These are phyloP conservation scores for Flaveria brownii DNA, from an alignment of 129 eudicot genomes.

Conservation along the genomic window DNA sequence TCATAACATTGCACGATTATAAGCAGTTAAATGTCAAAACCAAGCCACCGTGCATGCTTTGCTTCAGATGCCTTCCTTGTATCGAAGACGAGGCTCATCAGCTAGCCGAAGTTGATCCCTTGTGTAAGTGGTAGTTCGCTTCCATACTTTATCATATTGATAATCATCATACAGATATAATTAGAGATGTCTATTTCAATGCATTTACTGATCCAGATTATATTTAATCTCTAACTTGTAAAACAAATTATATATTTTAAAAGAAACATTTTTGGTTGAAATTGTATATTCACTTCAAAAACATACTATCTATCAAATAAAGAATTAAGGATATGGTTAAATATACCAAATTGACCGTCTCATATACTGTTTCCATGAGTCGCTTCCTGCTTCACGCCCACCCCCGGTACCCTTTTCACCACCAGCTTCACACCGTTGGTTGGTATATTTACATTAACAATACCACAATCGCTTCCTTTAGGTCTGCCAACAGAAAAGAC, in stretches of 20 bases:
- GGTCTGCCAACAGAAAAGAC: slow-evolving; percentile 53
- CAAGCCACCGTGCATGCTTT: too few species aligned
- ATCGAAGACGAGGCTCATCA: background rate
- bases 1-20: too few species aligned
- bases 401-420: slow-evolving; percentile 98
- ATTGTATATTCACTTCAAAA: slow-evolving; percentile 9
- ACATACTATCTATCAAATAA: background rate
- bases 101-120: slow-evolving; percentile 89
- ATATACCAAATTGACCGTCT: slow-evolving; percentile 90
- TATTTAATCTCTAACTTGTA: too few species aligned
- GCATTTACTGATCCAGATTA: too few species aligned
- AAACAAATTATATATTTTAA: background rate
- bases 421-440: slow-evolving; percentile 96
- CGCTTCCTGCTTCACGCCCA: slow-evolving; percentile 98
- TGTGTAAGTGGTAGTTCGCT: slow-evolving; percentile 89
- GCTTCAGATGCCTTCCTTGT: background rate
- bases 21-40: too few species aligned
- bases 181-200: background rate
- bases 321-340: slow-evolving; percentile 15
- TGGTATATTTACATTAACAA: slow-evolving; percentile 90
- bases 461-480: slow-evolving; percentile 93
- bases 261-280: background rate
- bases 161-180: background rate
- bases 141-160: slow-evolving; percentile 88
- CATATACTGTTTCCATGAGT: slow-evolving; percentile 98